Evolutionary conservation across 192 early-diverging fungal genomes (phyloP).

Genomic region (Kappamyces sp.): DNA sequence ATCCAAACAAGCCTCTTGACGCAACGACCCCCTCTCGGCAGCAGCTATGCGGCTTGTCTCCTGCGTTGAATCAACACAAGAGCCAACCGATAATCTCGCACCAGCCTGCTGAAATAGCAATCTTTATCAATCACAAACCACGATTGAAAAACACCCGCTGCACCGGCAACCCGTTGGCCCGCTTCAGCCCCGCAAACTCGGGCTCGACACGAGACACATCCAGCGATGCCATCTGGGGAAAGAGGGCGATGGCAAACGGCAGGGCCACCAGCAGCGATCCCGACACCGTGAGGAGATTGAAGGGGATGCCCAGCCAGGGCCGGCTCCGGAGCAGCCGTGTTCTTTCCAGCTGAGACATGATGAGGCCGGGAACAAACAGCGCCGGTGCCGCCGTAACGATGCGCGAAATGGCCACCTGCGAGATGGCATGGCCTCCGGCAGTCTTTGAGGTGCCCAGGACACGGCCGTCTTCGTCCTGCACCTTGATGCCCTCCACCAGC

Average conservation of each 20-base stretch:
- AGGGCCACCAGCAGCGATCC: constrained; percentile 66
- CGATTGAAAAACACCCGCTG: constrained; percentile 69
- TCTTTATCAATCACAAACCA: constrained; percentile 46
- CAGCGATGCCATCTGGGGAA: constrained; percentile 65
- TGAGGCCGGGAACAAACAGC: constrained; percentile 64
- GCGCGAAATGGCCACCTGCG: constrained; percentile 74
- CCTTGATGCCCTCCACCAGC: constrained; percentile 69
- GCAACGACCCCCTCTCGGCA: too few species aligned
- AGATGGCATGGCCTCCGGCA: constrained; percentile 61
- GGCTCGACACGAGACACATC: constrained; percentile 55
- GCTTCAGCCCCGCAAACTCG: constrained; percentile 52
- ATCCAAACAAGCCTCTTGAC: too few species aligned
- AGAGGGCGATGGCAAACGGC: constrained; percentile 71
- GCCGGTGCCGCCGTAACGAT: constrained; percentile 66
- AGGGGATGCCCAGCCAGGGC: constrained; percentile 48
- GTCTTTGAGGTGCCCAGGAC: constrained; percentile 59
- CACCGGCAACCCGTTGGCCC: constrained; percentile 53
- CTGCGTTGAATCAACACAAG: too few species aligned
- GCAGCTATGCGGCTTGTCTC: too few species aligned
- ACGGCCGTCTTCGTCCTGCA: constrained; percentile 59
- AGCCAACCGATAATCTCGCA: background rate
- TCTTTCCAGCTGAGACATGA: constrained; percentile 60
- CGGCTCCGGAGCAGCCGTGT: constrained; percentile 47
- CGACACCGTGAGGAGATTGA: constrained; percentile 65
- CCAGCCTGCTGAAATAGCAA: background rate